These are phyloP conservation scores for Ramaria sp. DNA, from an alignment of 768 basidiomycete genomes.

Conservation along the genomic window DNA sequence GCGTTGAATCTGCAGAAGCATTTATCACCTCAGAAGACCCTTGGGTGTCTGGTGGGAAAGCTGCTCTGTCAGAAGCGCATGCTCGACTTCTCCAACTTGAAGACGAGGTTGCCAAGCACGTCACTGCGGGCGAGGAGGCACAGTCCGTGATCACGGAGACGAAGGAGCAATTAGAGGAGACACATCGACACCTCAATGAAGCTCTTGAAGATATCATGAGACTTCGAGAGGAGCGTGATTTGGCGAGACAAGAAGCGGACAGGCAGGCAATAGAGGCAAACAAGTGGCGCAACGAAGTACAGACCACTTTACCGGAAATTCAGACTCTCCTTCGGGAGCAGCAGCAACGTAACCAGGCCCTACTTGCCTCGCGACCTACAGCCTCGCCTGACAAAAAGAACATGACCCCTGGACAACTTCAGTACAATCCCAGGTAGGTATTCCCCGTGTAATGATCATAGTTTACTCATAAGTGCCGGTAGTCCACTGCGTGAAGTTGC, in stretches of 20 bases:
- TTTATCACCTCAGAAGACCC: slow-evolving; percentile 1
- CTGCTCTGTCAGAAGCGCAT: neutral
- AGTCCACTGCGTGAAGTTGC: neutral
- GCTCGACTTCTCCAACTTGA: neutral
- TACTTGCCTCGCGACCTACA: neutral
- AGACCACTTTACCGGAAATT: slow-evolving; percentile 1
- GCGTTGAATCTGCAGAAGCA: neutral
- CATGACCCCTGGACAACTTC: neutral
- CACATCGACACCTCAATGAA: neutral
- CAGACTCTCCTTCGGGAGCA: neutral
- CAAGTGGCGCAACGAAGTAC: slow-evolving; percentile 3
- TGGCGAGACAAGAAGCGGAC: slow-evolving; percentile 4
- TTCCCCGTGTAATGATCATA: neutral
- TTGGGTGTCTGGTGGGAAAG: neutral
- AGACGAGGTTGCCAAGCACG: slow-evolving; percentile 3
- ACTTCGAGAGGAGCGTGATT: slow-evolving; percentile 1
- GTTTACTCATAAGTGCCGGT: neutral
- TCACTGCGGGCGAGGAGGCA: slow-evolving; percentile 1
- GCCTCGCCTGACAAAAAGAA: neutral
- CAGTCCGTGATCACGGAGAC: neutral
- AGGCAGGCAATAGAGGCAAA: slow-evolving; percentile 2
- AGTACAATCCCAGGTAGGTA: neutral
- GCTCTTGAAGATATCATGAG: neutral
- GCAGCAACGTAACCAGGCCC: neutral
- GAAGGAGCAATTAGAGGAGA: neutral